phyloP scores from a whole-genome alignment of 2,329 filamentous ascomycete genomes.

The Fusarium metavorans region DNA sequence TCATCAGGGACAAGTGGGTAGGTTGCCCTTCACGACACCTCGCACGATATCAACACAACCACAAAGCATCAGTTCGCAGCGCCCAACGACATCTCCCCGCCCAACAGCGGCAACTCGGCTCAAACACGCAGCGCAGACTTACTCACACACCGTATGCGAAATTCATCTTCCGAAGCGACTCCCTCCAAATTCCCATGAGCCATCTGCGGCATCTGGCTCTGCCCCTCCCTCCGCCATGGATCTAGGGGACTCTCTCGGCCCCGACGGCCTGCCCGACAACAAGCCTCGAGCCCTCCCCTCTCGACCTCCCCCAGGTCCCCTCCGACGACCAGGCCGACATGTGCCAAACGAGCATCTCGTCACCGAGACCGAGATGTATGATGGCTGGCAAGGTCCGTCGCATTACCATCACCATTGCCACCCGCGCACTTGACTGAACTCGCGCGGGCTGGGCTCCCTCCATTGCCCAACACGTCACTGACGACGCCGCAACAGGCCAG shows the following conservation, averaged over 20 bases:
- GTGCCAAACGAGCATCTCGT: slow-evolving; percentile 72
- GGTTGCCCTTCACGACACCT: slow-evolving; percentile 39
- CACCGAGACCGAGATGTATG: slow-evolving; percentile 95
- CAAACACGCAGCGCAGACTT: neutral
- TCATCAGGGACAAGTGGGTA: slow-evolving; percentile 42
- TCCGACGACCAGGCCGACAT: slow-evolving; percentile 83
- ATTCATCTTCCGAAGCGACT: slow-evolving; percentile 4
- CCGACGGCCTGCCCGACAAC: slow-evolving; percentile 51
- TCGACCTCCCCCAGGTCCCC: slow-evolving; percentile 93
- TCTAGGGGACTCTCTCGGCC: slow-evolving; percentile 62
- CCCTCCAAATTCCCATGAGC: slow-evolving; percentile 47
- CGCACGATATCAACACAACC: slow-evolving; percentile 38
- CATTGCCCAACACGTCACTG: slow-evolving; percentile 41
- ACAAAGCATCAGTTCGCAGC: slow-evolving; percentile 3
- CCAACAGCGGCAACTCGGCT: neutral
- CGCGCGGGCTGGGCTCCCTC: slow-evolving; percentile 9
- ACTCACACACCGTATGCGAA: slow-evolving; percentile 4
- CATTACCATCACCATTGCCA: slow-evolving; percentile 26
- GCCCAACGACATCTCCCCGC: slow-evolving; percentile 12
- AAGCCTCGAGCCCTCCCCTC: slow-evolving; percentile 73
- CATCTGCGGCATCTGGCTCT: slow-evolving; percentile 46
- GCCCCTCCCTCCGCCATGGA: slow-evolving; percentile 67
- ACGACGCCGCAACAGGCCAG: slow-evolving; percentile 72
- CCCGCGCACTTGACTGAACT: slow-evolving; percentile 13
- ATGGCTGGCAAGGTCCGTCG: slow-evolving; percentile 91